Conservation (phyloP, 2,329 filamentous ascomycete species). For the Magnaporthales sp. region DNA sequence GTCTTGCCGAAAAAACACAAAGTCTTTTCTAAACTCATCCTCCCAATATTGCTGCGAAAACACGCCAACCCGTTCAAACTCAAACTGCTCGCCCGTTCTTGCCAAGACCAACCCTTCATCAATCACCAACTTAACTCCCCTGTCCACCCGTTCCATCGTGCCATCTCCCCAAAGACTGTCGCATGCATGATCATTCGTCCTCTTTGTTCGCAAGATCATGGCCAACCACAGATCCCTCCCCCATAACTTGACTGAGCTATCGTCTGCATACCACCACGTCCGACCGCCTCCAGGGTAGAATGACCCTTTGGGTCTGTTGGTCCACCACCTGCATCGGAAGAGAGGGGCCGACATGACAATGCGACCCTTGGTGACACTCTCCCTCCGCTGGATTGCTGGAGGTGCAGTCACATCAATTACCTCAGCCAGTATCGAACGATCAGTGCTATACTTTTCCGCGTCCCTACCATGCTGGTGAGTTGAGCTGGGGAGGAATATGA, state of each 20-base stretch:
- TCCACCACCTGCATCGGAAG: background rate
- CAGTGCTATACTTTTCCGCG: background rate
- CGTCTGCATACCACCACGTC: background rate
- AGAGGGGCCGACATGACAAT: background rate
- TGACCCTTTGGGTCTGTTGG: background rate
- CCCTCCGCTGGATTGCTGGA: background rate
- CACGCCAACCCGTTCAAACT: background rate
- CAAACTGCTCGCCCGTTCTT: background rate
- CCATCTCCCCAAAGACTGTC: background rate
- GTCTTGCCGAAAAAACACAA: background rate
- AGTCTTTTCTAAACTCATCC: background rate
- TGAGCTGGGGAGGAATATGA: background rate
- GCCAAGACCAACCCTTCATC: background rate
- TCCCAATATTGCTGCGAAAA: constrained; percentile 1
- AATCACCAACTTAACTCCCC: background rate
- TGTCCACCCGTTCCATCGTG: background rate
- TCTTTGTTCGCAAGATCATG: background rate
- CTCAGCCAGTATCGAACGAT: background rate
- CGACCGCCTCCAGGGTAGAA: background rate
- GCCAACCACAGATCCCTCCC: background rate
- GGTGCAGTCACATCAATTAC: background rate
- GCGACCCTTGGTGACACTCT: background rate
- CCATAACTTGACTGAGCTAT: background rate
- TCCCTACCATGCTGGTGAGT: background rate
- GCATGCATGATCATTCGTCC: background rate